phyloP scores from a whole-genome alignment of 768 basidiomycete genomes.

The Agaricus blazei region DNA sequence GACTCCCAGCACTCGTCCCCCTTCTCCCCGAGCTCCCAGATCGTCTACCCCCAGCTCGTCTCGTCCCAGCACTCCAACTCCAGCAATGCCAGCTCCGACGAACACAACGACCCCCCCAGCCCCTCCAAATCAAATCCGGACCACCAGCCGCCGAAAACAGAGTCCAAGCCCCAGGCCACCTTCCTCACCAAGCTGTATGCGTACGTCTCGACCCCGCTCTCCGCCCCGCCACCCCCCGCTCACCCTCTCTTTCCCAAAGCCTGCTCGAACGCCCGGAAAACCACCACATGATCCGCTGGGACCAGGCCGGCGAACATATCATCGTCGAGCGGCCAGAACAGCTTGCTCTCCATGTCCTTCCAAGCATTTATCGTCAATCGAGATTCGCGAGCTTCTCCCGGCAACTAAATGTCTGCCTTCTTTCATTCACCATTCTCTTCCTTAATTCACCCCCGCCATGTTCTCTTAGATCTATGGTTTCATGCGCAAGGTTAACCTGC shows the following conservation, averaged over 20 bases:
- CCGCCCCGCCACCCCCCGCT: constrained; percentile 4
- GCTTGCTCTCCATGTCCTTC: constrained; percentile 89
- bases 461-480: constrained; percentile 86
- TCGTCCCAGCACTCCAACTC: constrained; percentile 36
- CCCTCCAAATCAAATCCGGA: constrained; percentile 36
- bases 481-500: constrained; percentile 96
- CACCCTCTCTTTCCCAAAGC: constrained; percentile 33
- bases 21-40: constrained; percentile 24
- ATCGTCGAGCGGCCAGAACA: constrained; percentile 94
- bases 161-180: constrained; percentile 86
- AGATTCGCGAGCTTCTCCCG: constrained; percentile 96
- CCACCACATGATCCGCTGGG: constrained; percentile 97
- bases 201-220: constrained; percentile 41
- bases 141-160: constrained; percentile 52
- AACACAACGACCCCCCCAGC: constrained; percentile 45
- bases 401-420: constrained; percentile 82
- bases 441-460: constrained; percentile 4
- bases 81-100: constrained; percentile 37
- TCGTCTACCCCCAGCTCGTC: constrained; percentile 32
- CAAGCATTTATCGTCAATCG: constrained; percentile 92
- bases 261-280: constrained; percentile 89
- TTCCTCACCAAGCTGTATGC: constrained; percentile 96
- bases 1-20: constrained; percentile 15
- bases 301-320: constrained; percentile 88
- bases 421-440: constrained; percentile 21